Evolutionary conservation across 768 basidiomycete genomes (phyloP).

Genomic region (Saitozyma sp.): DNA sequence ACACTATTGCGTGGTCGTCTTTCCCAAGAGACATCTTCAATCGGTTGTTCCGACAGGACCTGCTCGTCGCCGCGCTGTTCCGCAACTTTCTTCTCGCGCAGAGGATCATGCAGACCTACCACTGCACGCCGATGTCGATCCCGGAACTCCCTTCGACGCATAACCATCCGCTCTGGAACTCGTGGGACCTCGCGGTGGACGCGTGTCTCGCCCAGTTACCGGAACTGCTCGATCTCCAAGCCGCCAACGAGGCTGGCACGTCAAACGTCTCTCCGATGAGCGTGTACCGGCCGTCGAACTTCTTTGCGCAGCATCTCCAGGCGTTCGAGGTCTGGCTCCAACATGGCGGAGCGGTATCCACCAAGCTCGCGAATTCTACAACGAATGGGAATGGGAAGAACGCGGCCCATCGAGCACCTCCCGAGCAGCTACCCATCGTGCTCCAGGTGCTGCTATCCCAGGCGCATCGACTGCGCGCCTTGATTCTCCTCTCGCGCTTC

Average conservation of each 20-base stretch:
- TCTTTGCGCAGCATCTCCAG: constrained; percentile 93
- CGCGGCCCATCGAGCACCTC: constrained; percentile 82
- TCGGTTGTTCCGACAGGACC: constrained; percentile 87
- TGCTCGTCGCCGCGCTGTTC: constrained; percentile 93
- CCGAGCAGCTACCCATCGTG: constrained; percentile 95
- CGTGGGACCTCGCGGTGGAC: constrained; percentile 97
- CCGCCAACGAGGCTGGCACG: constrained; percentile 25
- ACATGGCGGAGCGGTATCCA: constrained; percentile 62
- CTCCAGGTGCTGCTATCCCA: constrained; percentile 96
- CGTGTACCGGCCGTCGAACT: constrained; percentile 76
- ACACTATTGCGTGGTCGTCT: constrained; percentile 98
- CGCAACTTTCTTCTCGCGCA: constrained; percentile 96
- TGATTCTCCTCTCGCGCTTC: constrained; percentile 93
- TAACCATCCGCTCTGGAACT: constrained; percentile 92
- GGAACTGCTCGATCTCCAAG: constrained; percentile 58
- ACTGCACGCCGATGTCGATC: constrained; percentile 91
- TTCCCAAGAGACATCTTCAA: constrained; percentile 93
- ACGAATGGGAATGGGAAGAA: constrained; percentile 9
- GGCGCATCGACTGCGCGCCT: constrained; percentile 88
- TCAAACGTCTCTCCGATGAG: constrained; percentile 45
- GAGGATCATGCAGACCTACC: constrained; percentile 95
- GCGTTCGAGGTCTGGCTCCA: constrained; percentile 99
- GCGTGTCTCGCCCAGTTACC: constrained; percentile 91
- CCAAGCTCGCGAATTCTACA: constrained; percentile 45
- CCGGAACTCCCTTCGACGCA: constrained; percentile 93